A percentile compares a stretch with the other conserved stretches of the same genome.
Conservation (phyloP, 2,329 filamentous ascomycete species). For the Ceratocystis eucalypticola region DNA sequence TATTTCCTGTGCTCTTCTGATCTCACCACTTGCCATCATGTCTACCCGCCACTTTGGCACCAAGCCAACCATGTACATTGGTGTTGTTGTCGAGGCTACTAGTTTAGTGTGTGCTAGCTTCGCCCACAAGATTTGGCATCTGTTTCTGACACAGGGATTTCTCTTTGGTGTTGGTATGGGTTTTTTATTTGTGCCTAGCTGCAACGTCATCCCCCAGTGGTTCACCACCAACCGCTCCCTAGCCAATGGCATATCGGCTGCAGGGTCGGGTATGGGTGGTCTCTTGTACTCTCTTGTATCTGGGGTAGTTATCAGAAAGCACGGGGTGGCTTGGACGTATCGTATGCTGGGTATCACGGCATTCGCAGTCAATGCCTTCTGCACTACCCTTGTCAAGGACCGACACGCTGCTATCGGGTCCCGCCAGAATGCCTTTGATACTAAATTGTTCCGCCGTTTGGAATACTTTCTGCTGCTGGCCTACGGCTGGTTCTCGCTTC, state of each 20-base stretch:
- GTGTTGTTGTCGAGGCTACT: slow-evolving; percentile 48
- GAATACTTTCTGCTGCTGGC: slow-evolving; percentile 52
- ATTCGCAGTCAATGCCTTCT: slow-evolving; percentile 49
- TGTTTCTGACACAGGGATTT: slow-evolving; percentile 61
- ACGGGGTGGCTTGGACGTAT: slow-evolving; percentile 55
- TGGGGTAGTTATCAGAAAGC: slow-evolving; percentile 51
- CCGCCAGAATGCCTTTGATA: slow-evolving; percentile 54
- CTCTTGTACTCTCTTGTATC: slow-evolving; percentile 53
- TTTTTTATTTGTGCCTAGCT: slow-evolving; percentile 56
- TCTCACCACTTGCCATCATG: slow-evolving; percentile 54
- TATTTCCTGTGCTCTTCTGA: slow-evolving; percentile 40
- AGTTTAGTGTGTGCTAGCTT: slow-evolving; percentile 60
- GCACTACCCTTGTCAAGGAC: slow-evolving; percentile 51
- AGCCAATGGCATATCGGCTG: slow-evolving; percentile 53
- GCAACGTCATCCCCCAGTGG: slow-evolving; percentile 60
- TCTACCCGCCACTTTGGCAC: slow-evolving; percentile 50
- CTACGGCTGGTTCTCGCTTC: slow-evolving; percentile 58
- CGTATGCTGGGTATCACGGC: slow-evolving; percentile 50
- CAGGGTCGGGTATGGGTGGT: slow-evolving; percentile 65
- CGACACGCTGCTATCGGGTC: slow-evolving; percentile 58
- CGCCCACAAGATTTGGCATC: slow-evolving; percentile 54
- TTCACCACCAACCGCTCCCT: slow-evolving; percentile 55
- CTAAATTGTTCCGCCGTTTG: slow-evolving; percentile 42
- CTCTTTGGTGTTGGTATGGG: slow-evolving; percentile 70
- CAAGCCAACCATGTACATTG: slow-evolving; percentile 47